Base-by-base conservation (phyloP, 1,284 basidiomycete genomes). In the Macrocystidia cucumis region DNA sequence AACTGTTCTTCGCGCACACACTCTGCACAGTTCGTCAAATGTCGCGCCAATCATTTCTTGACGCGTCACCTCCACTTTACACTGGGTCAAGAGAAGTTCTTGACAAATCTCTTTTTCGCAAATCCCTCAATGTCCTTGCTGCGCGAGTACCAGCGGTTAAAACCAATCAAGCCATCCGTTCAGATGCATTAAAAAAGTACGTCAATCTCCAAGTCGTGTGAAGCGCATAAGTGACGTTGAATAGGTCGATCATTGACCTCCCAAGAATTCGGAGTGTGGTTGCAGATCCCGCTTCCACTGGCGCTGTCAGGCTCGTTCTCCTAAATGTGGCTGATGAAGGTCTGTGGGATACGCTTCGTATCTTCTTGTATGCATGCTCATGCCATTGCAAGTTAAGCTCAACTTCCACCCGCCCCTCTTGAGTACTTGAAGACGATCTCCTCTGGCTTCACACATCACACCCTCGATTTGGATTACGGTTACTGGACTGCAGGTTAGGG, bases 401-500 rank as follows among this genome's bases (percentile, higher is more conserved):
- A 85, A 32, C 60, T 91, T 48, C 59, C 78, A 14, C 50, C 58
- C 2, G 70, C 72, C 20, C 66, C 76, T 20, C 57, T 61, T 32
- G 57, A 69, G 4, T 76, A 78, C 48, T 55, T 93, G 35, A 56
- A 67, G 20, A 54, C 57, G 12, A 65, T 81, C 43, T 59, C 67
- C 1, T 67, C 65, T 17, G 70, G 72, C 9, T 49, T 90, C n/a
- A 63, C 74, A 8, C 57, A 61, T 7, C 72, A 88, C 49, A 62
- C 58, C 2, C 45, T 96, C 20, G 59, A 77, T 12, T 60, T 96
- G 14, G 71, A 74, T 40, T 96, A 96, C 52, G 71, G 85, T 49
- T 83, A 89, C 55, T 96, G 91, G 91, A 80, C 70, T 3, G 73
- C 85, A 37, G 79, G 91, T 90, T 45, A 16, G 11, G 12, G 34